Evolutionary conservation across 2,329 filamentous ascomycete species (phyloP), one percentile per base, ranked within the genome.

Genomic region (Dactylellina drechsleri): DNA sequence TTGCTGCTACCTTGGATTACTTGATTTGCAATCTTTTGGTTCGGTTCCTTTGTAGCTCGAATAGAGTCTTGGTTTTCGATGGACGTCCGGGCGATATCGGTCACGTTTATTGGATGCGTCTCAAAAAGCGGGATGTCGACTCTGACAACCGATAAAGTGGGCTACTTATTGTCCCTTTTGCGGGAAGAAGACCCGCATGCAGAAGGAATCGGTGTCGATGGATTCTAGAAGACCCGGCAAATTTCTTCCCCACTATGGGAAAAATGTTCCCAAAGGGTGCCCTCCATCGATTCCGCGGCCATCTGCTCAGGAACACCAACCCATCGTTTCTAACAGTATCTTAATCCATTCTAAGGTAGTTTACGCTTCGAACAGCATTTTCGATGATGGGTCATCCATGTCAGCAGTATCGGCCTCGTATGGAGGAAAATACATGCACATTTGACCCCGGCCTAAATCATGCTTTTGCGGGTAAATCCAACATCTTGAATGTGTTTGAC

Each of bases 391-490:
- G 50, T 28, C 50, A 64, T 61, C 68, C 68, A 74, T 74, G 68
- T 74, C 68, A 57, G 26, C 56, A 53, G 2, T 31, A 50, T 58
- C 62, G 40, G 52, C 20, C 59, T 71, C 66, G 66, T 71, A 71
- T 58, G 58, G 5, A 36, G 31, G 10, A 36, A 36, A 36, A 36
- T 36, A 36, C 31, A 36, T 36, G 31, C 49, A 52, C 18, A 18
- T 71, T 65, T 71, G 66, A 52, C 66, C 58, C 56, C 43, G 50
- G 66, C 16, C 50, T 31, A 74, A 74, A 67, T 67, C 62, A 74
- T 52, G 62, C 62, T 74, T 66, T 61, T 74, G 31, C 70, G 70
- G 70, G 66, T 74, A 74, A 74, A 74, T 74, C 56, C 40, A 41
- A 74, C 70, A 54, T 74, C 70, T 74, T n/a, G 53, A 41, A 50